Evolutionary conservation across 345 rosid species (phyloP).

Genomic region (Moricandia moricandioides): DNA sequence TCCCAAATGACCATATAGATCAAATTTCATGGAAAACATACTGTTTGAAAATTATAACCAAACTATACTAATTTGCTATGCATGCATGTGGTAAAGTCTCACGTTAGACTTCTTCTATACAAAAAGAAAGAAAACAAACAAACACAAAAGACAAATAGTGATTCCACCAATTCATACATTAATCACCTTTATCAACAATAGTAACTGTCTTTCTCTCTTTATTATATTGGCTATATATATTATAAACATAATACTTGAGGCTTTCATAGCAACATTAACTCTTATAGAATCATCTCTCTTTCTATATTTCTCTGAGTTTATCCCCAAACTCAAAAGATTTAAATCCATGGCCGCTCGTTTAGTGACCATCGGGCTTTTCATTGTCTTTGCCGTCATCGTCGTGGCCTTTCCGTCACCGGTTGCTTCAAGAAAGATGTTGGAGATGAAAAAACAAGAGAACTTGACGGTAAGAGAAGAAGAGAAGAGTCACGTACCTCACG

Average conservation of each 20-base stretch:
- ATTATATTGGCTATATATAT: slow-evolving; percentile 22
- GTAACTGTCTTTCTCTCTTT: slow-evolving; percentile 19
- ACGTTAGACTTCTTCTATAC: slow-evolving; percentile 12
- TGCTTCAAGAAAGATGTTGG: slow-evolving; percentile 50
- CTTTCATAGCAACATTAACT: background rate
- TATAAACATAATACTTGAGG: background rate
- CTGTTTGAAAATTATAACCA: slow-evolving; percentile 25
- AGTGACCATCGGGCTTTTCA: slow-evolving; percentile 7
- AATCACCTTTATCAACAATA: slow-evolving; percentile 20
- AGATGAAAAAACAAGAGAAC: slow-evolving; percentile 3
- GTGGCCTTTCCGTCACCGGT: slow-evolving; percentile 33
- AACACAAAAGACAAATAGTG: slow-evolving; percentile 16
- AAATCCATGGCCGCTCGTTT: slow-evolving; percentile 49
- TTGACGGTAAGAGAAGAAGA: slow-evolving; percentile 33
- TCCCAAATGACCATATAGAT: background rate
- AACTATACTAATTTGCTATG: slow-evolving; percentile 10
- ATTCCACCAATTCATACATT: slow-evolving; percentile 19
- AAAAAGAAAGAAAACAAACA: background rate
- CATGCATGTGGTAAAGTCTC: slow-evolving; percentile 27
- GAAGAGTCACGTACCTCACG: slow-evolving; percentile 42
- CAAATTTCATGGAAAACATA: slow-evolving; percentile 7
- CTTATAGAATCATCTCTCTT: slow-evolving; percentile 2
- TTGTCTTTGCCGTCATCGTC: slow-evolving; percentile 40
- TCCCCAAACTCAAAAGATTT: slow-evolving; percentile 19
- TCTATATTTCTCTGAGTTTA: background rate